These are phyloP conservation scores for Marasmius oreades DNA, from an alignment of 1,284 basidiomycete species.

Conservation along the genomic window DNA sequence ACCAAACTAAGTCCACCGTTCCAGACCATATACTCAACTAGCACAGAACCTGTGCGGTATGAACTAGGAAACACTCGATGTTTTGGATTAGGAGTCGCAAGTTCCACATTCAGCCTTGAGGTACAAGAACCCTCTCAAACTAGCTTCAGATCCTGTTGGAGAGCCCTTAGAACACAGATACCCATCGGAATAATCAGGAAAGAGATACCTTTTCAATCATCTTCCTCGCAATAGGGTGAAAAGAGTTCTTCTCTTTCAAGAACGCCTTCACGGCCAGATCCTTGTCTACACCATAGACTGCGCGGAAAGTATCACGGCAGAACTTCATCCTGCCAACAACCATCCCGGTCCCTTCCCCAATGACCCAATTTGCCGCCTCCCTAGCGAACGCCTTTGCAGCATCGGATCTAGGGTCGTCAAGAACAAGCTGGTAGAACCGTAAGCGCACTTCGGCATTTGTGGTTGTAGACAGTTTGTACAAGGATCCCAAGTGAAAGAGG, in stretches of 20 bases:
- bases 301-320: slow-evolving; percentile 65
- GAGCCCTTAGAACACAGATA: not conserved
- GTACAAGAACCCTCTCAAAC: too few relatives aligned
- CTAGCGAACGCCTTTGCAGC: slow-evolving; percentile 46
- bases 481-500: slow-evolving; percentile 47
- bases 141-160: not conserved
- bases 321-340: slow-evolving; percentile 83
- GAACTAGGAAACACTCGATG: too few relatives aligned
- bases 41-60: too few relatives aligned
- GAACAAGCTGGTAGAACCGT: slow-evolving; percentile 66
- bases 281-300: slow-evolving; percentile 53
- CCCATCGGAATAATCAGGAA: not conserved
- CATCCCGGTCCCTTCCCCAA: slow-evolving; percentile 55
- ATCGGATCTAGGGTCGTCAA: slow-evolving; percentile 45
- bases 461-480: slow-evolving; percentile 53
- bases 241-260: slow-evolving; percentile 46
- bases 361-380: slow-evolving; percentile 66
- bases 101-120: too few relatives aligned
- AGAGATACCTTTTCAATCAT: slow-evolving; percentile 66
- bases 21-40: too few relatives aligned
- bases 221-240: slow-evolving; percentile 75
- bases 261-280: slow-evolving; percentile 63
- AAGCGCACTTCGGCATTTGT: slow-evolving; percentile 72
- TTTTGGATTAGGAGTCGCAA: too few relatives aligned
- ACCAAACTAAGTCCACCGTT: too few relatives aligned